These are phyloP conservation scores for Hyphopichia fennica DNA, from an alignment of 1,139 yeast species.

Conservation along the genomic window DNA sequence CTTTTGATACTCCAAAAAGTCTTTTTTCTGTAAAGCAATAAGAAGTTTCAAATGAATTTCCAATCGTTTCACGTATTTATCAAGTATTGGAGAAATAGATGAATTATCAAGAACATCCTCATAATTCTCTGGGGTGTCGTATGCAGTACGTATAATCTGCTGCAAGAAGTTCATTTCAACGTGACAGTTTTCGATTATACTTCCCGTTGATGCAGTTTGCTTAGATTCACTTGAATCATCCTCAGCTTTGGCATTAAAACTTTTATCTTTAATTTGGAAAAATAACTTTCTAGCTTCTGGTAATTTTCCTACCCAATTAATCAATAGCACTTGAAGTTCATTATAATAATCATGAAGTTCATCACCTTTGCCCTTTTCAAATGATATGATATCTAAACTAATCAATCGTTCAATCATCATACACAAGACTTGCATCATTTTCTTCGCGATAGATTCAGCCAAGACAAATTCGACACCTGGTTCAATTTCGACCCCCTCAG, in stretches of 20 bases:
- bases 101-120: background rate
- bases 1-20: background rate
- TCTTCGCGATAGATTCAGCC: conserved; percentile 46
- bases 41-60: conserved; percentile 14
- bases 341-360: conserved; percentile 48
- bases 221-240: conserved; percentile 1
- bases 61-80: conserved; percentile 9
- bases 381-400: conserved; percentile 41
- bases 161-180: background rate
- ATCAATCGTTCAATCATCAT: conserved; percentile 57
- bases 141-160: background rate
- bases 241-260: conserved; percentile 2
- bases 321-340: conserved; percentile 56
- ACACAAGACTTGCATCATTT: conserved; percentile 56
- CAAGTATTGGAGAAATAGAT: background rate
- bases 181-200: background rate
- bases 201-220: background rate
- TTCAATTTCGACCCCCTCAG: conserved; percentile 35
- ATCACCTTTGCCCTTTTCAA: conserved; percentile 21
- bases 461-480: conserved; percentile 35
- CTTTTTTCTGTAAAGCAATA: conserved; percentile 6
- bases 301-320: conserved; percentile 59
- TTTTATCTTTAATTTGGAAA: conserved; percentile 28
- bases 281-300: conserved; percentile 43
- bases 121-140: background rate